Conservation (phyloP, 495 filamentous ascomycete species). For the Delitschia confertaspora region DNA sequence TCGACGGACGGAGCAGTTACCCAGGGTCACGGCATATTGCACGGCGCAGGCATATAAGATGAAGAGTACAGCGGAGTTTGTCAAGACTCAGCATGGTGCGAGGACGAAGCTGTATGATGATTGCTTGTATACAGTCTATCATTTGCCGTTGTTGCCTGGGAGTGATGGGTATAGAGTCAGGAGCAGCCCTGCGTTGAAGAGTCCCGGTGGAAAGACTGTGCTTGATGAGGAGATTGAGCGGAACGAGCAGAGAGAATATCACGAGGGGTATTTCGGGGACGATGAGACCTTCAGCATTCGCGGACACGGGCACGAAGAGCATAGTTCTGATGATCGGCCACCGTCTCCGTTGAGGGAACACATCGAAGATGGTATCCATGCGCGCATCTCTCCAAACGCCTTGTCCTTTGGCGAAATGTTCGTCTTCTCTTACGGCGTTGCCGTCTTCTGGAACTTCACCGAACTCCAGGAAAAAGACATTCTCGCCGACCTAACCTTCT, state of each 20-base stretch:
- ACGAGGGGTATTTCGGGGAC: constrained; percentile 75
- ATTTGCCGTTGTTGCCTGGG: constrained; percentile 78
- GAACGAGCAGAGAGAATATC: constrained; percentile 80
- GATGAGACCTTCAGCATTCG: constrained; percentile 30
- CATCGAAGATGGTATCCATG: constrained; percentile 20
- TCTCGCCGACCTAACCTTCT: constrained; percentile 89
- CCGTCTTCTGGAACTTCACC: constrained; percentile 98
- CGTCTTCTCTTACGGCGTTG: constrained; percentile 94
- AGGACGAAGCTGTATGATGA: constrained; percentile 98
- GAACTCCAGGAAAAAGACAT: constrained; percentile 94
- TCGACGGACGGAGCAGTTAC: constrained; percentile 73
- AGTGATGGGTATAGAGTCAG: constrained; percentile 75
- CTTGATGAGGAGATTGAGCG: constrained; percentile 95
- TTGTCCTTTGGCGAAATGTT: constrained; percentile 90
- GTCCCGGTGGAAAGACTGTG: constrained; percentile 82
- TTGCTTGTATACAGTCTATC: constrained; percentile 91
- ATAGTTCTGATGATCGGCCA: constrained; percentile 4
- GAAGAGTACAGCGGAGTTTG: constrained; percentile 74
- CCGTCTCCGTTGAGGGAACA: constrained; percentile 9
- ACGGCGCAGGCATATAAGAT: constrained; percentile 90
- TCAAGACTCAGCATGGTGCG: constrained; percentile 81
- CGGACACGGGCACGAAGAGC: constrained; percentile 16
- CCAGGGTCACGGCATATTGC: constrained; percentile 90
- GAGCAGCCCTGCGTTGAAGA: constrained; percentile 85
- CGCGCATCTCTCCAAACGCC: constrained; percentile 54